Conservation (phyloP, 257 asterid genomes). For the Fraxinus excelsior region DNA sequence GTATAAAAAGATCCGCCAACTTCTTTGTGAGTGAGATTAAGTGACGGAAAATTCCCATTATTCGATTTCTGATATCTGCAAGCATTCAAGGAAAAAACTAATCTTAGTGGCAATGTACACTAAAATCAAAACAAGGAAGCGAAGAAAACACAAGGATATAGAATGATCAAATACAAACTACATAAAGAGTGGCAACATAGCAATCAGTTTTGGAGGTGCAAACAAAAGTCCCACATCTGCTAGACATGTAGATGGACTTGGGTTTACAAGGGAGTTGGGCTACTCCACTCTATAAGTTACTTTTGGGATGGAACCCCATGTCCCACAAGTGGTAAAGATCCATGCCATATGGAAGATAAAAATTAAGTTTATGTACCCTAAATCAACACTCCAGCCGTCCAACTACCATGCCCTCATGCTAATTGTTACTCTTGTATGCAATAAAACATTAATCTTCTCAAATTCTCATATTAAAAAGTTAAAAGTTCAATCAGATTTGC, state of each 20-base stretch:
- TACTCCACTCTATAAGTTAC: too few species aligned
- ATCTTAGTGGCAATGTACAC: background rate
- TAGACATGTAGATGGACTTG: background rate
- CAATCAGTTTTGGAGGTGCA: background rate
- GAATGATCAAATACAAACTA: background rate
- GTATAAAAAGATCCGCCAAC: conserved; percentile 95
- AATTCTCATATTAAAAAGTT: background rate
- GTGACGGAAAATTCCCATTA: conserved; percentile 73
- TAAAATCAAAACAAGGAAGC: background rate
- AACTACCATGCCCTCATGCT: background rate
- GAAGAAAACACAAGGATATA: background rate
- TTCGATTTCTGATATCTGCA: conserved; percentile 74
- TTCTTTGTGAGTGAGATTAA: conserved; percentile 88
- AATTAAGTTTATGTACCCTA: background rate
- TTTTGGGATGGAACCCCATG: too few species aligned
- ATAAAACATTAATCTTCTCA: background rate
- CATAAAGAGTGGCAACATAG: conserved; percentile 1
- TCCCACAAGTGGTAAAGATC: background rate
- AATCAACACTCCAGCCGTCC: background rate
- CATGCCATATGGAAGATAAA: background rate
- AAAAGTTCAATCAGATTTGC: background rate
- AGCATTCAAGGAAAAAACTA: conserved; percentile 7
- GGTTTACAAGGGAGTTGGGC: too few species aligned
- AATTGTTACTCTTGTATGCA: background rate
- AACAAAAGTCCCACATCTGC: background rate